A percentile compares a stretch with the other conserved stretches of the same genome.
phyloP scores from a whole-genome alignment of 2,329 filamentous ascomycete genomes.

The Apiospora rasikravindrae region DNA sequence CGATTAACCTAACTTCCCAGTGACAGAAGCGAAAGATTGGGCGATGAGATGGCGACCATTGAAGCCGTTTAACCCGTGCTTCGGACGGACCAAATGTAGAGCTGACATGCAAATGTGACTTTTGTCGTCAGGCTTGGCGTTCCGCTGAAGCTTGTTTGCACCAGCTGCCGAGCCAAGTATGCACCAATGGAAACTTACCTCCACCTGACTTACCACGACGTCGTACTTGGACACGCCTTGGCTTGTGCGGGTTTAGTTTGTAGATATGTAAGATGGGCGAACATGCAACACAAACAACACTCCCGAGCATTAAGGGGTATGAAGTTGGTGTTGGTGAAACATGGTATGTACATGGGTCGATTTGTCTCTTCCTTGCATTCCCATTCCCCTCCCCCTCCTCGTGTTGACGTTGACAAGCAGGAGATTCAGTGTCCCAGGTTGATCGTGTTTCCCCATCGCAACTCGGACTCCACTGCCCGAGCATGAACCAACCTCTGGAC shows the following conservation, averaged over 20 bases:
- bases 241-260: background rate
- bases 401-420: background rate
- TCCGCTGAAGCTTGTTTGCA: constrained; percentile 10
- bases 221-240: background rate
- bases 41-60: background rate
- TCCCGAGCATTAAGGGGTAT: background rate
- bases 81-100: background rate
- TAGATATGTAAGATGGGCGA: background rate
- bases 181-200: constrained; percentile 5
- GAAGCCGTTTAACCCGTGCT: background rate
- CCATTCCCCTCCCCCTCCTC: background rate
- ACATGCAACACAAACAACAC: background rate
- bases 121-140: background rate
- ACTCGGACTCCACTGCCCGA: background rate
- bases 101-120: background rate
- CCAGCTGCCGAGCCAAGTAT: background rate
- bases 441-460: background rate
- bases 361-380: background rate
- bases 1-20: background rate
- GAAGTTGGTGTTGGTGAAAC: background rate
- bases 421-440: background rate
- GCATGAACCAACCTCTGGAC: background rate
- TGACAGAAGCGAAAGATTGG: background rate
- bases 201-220: background rate
- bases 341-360: background rate